Base-by-base conservation (phyloP, 177 flowering plant genomes). In the Tripterygium wilfordii region DNA sequence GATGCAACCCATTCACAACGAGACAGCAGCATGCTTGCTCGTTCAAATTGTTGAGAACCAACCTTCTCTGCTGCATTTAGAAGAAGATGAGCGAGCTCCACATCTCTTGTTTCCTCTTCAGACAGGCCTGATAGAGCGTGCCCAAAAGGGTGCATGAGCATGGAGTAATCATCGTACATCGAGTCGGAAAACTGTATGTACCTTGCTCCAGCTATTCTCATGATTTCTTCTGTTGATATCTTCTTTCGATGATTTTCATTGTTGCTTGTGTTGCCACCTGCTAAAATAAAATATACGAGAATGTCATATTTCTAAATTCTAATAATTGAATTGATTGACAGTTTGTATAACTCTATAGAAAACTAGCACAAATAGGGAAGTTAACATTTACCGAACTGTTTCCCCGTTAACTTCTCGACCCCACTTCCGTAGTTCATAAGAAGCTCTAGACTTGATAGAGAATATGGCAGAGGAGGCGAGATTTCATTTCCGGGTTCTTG, bases 1-100 rank as follows among this genome's bases (percentile, higher is more conserved):
- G 72, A 72, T 2, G 85, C 61, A 41, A 60, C 39, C 63, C 53
- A 45, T 7, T 57, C 60, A 26, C 91, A 78, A 14, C 56, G 68
- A 0, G 43, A 33, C 1, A 83, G 71, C 58, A 80, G 25, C 32
- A 35, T 52, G 45, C 54, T 56, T 1, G 80, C 91, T 2, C 64
- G 49, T 14, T 78, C 81, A 20, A 37, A 74, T 56, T 78, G 78
- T 20, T 65, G 54, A 32, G 42, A 50, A 32, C 64, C 68, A 13
- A 74, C 61, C 21, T 60, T 70, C 65, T 80, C 85, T 4, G 83
- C 82, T 2, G 87, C 72, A 3, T 80, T 67, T 2, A 83, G 67
- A 39, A 83, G 83, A 25, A 64, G 45, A 22, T 69, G 75, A 9
- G 63, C 74, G 1, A 83, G 67, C 18, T 80, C 83, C 2, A 78